phyloP scores from a whole-genome alignment of 441 rosid species.

The Pelargonium exstipulatum region DNA sequence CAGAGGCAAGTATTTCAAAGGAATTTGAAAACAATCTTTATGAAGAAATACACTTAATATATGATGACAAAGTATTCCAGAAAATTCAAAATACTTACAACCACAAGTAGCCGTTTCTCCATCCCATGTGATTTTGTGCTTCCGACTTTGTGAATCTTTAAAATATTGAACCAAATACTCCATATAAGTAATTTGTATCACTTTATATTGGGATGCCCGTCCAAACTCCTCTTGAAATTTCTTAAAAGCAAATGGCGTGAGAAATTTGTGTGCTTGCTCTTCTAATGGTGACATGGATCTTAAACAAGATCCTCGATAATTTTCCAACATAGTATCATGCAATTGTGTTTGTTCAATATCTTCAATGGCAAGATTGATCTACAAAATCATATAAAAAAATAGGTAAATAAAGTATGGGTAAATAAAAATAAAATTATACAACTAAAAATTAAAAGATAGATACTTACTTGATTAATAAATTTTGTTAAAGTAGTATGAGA shows the following conservation, averaged over 20 bases:
- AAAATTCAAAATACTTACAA: constrained; percentile 8
- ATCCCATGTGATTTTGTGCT: neutral
- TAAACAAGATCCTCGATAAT: too few relatives aligned
- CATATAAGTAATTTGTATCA: too few relatives aligned
- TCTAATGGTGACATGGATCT: neutral
- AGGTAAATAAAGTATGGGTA: neutral
- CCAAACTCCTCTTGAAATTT: neutral
- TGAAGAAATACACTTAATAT: neutral
- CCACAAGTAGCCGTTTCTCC: neutral
- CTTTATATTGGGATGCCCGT: neutral
- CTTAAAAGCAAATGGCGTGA: neutral
- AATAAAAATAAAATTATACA: too few relatives aligned
- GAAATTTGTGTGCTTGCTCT: neutral
- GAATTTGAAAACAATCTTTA: constrained; percentile 12
- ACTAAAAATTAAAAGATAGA: neutral
- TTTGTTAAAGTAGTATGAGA: neutral
- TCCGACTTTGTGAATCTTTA: neutral
- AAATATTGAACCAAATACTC: neutral
- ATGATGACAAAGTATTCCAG: neutral
- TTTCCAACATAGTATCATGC: neutral
- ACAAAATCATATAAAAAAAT: neutral
- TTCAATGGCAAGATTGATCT: constrained; percentile 1
- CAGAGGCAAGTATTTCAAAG: neutral
- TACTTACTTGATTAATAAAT: neutral
- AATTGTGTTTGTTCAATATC: neutral